Conservation (phyloP, 768 basidiomycete species). For the Termitomyces bulborhizus region DNA sequence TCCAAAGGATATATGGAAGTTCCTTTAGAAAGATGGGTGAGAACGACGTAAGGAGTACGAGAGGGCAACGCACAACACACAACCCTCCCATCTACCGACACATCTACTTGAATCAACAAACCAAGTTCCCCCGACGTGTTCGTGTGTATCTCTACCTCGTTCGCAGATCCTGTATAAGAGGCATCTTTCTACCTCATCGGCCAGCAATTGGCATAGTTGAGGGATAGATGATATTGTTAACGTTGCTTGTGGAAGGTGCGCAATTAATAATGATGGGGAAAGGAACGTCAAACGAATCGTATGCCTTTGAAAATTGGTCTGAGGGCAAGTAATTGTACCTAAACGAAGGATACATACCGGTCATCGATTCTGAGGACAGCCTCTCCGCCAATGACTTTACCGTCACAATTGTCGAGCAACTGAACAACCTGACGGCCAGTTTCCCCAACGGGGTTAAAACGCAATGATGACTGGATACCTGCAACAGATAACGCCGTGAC, state of each 20-base stretch:
- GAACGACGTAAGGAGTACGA: neutral
- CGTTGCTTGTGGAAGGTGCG: slow-evolving; percentile 76
- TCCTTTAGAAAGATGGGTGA: slow-evolving; percentile 31
- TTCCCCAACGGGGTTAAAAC: slow-evolving; percentile 63
- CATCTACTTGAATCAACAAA: slow-evolving; percentile 70
- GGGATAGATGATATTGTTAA: slow-evolving; percentile 67
- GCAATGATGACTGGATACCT: slow-evolving; percentile 50
- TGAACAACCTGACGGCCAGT: slow-evolving; percentile 54
- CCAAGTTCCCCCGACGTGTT: slow-evolving; percentile 62
- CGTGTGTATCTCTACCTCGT: slow-evolving; percentile 49
- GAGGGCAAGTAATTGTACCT: neutral
- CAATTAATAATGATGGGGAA: slow-evolving; percentile 72
- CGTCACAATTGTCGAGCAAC: slow-evolving; percentile 33
- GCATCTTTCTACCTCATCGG: slow-evolving; percentile 71
- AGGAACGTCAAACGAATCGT: slow-evolving; percentile 69
- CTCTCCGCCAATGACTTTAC: slow-evolving; percentile 58
- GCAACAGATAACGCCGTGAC: slow-evolving; percentile 40
- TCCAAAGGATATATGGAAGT: slow-evolving; percentile 53
- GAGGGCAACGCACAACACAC: slow-evolving; percentile 53
- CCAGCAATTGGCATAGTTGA: slow-evolving; percentile 67
- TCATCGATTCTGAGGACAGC: slow-evolving; percentile 66
- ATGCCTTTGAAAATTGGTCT: slow-evolving; percentile 36
- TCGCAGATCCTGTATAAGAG: slow-evolving; percentile 66
- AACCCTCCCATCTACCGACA: slow-evolving; percentile 78
- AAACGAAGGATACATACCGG: slow-evolving; percentile 33